These are phyloP conservation scores for Penicillium tannophilum DNA, from an alignment of 495 filamentous ascomycete genomes.

Conservation along the genomic window DNA sequence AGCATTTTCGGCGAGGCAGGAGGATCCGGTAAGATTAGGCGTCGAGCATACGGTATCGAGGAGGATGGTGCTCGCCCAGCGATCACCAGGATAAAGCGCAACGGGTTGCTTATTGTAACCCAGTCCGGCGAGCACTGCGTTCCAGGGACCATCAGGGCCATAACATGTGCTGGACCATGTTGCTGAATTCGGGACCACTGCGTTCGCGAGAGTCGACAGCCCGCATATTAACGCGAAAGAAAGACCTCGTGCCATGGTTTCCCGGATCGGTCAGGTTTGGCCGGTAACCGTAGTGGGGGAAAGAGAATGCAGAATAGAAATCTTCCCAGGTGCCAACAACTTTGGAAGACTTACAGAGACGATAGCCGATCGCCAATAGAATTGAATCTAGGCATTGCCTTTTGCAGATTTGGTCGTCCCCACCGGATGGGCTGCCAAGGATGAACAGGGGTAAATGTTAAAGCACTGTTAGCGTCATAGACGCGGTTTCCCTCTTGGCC, in stretches of 20 bases:
- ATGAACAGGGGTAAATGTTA: constrained; percentile 3
- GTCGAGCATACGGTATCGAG: constrained; percentile 6
- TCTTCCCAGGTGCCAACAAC: neutral
- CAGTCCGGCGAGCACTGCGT: constrained; percentile 8
- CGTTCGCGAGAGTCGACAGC: neutral
- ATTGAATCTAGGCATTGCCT: neutral
- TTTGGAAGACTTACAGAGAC: neutral
- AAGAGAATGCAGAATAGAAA: neutral
- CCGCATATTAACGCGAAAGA: constrained; percentile 1
- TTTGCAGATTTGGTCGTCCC: neutral
- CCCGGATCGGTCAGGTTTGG: neutral
- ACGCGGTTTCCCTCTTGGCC: neutral
- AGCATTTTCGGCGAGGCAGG: constrained; percentile 9
- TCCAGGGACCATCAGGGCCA: constrained; percentile 18
- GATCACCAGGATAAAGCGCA: constrained; percentile 12
- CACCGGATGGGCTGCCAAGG: neutral
- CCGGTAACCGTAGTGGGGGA: neutral
- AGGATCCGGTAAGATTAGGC: neutral
- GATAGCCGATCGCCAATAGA: neutral
- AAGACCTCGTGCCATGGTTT: neutral
- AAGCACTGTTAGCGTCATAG: constrained; percentile 4
- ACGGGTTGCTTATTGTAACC: neutral
- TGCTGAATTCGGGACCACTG: neutral
- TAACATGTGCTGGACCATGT: constrained; percentile 12
- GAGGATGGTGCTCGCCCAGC: constrained; percentile 10